Percentiles rank a stretch among this genome's conserved stretches.
phyloP scores from a whole-genome alignment of 2,329 filamentous ascomycete species.

The Acrocalymma vagum region DNA sequence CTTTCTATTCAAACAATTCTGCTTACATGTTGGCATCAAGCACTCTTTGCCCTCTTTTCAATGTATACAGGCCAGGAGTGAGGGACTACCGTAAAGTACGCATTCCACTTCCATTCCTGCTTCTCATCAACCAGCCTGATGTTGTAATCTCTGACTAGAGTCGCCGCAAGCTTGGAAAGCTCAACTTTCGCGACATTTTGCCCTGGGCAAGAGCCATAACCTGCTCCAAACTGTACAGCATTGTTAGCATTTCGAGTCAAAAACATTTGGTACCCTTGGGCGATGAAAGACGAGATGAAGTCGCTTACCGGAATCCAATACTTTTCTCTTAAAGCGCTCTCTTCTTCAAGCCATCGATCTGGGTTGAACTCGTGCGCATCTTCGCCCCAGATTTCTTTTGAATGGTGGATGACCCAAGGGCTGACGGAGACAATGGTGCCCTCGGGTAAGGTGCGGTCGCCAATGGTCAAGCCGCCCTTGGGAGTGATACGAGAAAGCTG shows the following conservation, averaged over 20 bases:
- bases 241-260: constrained; percentile 6
- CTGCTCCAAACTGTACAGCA: constrained; percentile 40
- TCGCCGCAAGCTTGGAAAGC: constrained; percentile 44
- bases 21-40: too few relatives aligned
- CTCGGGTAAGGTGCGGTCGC: too few relatives aligned
- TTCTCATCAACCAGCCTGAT: constrained; percentile 35
- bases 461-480: constrained; percentile 39
- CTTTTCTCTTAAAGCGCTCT: constrained; percentile 20
- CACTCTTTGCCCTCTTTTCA: too few relatives aligned
- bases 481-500: constrained; percentile 41
- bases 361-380: constrained; percentile 11
- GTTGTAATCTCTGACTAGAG: constrained; percentile 43
- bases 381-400: constrained; percentile 8
- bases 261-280: too few relatives aligned
- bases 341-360: constrained; percentile 11
- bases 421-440: too few relatives aligned
- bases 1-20: too few relatives aligned
- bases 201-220: constrained; percentile 48
- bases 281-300: not conserved
- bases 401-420: constrained; percentile 11
- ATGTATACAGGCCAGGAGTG: constrained; percentile 29
- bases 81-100: constrained; percentile 41
- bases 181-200: constrained; percentile 48
- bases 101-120: constrained; percentile 40
- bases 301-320: constrained; percentile 28